phyloP scores from a whole-genome alignment of 1,284 basidiomycete genomes.

The Moniliophthora roreri region DNA sequence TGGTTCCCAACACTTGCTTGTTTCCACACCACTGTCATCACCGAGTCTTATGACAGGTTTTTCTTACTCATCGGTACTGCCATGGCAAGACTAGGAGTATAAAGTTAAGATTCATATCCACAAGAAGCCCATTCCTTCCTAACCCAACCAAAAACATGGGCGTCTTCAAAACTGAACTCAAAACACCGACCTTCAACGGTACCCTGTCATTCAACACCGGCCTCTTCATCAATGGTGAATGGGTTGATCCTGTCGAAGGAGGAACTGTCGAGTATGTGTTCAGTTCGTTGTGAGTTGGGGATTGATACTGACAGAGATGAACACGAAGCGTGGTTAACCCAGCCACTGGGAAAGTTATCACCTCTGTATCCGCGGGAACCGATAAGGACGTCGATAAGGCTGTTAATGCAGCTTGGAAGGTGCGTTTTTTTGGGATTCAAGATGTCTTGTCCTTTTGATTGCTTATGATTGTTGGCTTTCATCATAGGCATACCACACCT shows the following conservation, averaged over 20 bases:
- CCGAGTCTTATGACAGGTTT: no score
- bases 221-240: slow-evolving; percentile 17
- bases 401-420: slow-evolving; percentile 6
- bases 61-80: no score
- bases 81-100: no score
- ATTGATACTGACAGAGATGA: background rate
- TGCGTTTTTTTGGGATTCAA: background rate
- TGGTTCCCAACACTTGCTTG: no score
- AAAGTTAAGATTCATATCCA: no score
- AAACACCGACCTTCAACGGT: slow-evolving; percentile 11
- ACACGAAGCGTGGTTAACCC: background rate
- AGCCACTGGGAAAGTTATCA: slow-evolving; percentile 9
- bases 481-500: slow-evolving; percentile 53
- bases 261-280: slow-evolving; percentile 12
- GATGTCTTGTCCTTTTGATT: background rate
- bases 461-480: background rate
- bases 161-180: background rate
- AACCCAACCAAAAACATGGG: background rate
- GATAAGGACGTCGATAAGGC: slow-evolving; percentile 10
- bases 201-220: slow-evolving; percentile 11
- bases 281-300: slow-evolving; percentile 12
- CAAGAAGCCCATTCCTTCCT: no score
- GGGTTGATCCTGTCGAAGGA: slow-evolving; percentile 12
- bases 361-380: slow-evolving; percentile 9
- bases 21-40: no score